A percentile compares a stretch with the other conserved stretches of the same genome.
These are phyloP conservation scores for Penicillium sp. DNA, from an alignment of 2,329 filamentous ascomycete species.

Conservation along the genomic window DNA sequence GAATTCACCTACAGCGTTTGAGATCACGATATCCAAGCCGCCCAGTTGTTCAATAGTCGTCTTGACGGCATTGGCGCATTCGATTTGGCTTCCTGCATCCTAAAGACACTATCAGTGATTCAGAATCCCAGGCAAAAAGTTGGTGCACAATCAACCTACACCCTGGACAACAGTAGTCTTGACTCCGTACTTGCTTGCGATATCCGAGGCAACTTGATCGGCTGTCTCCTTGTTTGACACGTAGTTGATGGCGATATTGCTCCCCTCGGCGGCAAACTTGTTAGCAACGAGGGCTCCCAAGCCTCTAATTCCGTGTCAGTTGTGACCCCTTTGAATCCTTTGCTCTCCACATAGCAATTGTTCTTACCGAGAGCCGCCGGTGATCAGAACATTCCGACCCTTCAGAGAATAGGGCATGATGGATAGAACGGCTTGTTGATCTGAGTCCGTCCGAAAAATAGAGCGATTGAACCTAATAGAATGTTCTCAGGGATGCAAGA, in stretches of 20 bases:
- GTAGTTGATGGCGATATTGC: conserved; percentile 73
- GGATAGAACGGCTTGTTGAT: not conserved
- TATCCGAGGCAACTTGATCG: conserved; percentile 54
- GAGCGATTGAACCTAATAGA: not conserved
- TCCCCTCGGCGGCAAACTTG: conserved; percentile 66
- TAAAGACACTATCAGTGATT: conserved; percentile 23
- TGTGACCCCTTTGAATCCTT: not conserved
- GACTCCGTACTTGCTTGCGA: conserved; percentile 52
- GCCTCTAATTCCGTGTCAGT: conserved; percentile 50
- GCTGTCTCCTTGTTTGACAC: conserved; percentile 61
- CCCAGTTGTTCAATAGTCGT: conserved; percentile 61
- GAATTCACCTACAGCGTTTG: conserved; percentile 59
- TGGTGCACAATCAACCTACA: conserved; percentile 38
- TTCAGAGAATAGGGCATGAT: conserved; percentile 63
- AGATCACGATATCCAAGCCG: conserved; percentile 72
- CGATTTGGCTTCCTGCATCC: conserved; percentile 61
- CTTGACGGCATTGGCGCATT: conserved; percentile 59
- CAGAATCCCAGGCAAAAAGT: not conserved
- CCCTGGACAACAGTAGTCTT: conserved; percentile 61
- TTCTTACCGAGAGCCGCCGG: conserved; percentile 61
- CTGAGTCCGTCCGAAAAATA: too few species aligned
- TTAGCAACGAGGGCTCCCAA: conserved; percentile 67
- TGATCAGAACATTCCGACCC: conserved; percentile 62
- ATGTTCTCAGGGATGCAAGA: not conserved
- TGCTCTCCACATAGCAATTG: not conserved